Evolutionary conservation across 768 basidiomycete species (phyloP).

Genomic region (Phylloporus sp.): DNA sequence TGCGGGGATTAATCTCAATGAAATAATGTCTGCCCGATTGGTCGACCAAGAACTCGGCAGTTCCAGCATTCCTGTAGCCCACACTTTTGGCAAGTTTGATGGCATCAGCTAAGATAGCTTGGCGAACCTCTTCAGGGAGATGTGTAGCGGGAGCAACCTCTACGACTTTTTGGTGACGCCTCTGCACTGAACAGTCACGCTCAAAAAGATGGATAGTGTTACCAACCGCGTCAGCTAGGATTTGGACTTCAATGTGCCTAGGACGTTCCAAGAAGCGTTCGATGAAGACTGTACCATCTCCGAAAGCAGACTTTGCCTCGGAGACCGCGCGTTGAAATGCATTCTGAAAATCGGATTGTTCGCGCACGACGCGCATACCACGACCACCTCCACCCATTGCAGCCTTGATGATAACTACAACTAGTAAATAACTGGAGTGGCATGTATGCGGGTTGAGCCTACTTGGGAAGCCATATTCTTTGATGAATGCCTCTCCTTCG

Average conservation of each 20-base stretch:
- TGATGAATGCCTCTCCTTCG: slow-evolving; percentile 84
- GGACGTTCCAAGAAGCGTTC: slow-evolving; percentile 97
- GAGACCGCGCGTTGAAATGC: slow-evolving; percentile 89
- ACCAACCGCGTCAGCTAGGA: slow-evolving; percentile 86
- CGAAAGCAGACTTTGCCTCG: slow-evolving; percentile 96
- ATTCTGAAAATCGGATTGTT: slow-evolving; percentile 85
- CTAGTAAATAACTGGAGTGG: slow-evolving; percentile 5
- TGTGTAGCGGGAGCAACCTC: slow-evolving; percentile 97
- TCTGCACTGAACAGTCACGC: slow-evolving; percentile 97
- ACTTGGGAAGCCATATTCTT: slow-evolving; percentile 95
- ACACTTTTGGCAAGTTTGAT: slow-evolving; percentile 94
- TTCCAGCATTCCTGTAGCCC: slow-evolving; percentile 94
- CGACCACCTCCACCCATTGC: slow-evolving; percentile 99
- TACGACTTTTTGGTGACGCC: slow-evolving; percentile 98
- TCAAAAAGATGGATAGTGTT: slow-evolving; percentile 98
- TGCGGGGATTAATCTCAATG: slow-evolving; percentile 99
- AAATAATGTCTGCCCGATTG: slow-evolving; percentile 96
- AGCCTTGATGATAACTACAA: slow-evolving; percentile 94
- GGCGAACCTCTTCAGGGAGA: slow-evolving; percentile 85
- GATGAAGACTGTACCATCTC: slow-evolving; percentile 98
- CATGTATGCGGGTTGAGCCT: slow-evolving; percentile 10
- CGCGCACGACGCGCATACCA: slow-evolving; percentile 98
- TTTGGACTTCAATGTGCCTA: slow-evolving; percentile 95
- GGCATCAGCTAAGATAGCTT: slow-evolving; percentile 84
- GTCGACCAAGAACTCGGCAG: slow-evolving; percentile 97